These are phyloP conservation scores for Paxillus rubicundulus DNA, from an alignment of 768 basidiomycete species.

Conservation along the genomic window DNA sequence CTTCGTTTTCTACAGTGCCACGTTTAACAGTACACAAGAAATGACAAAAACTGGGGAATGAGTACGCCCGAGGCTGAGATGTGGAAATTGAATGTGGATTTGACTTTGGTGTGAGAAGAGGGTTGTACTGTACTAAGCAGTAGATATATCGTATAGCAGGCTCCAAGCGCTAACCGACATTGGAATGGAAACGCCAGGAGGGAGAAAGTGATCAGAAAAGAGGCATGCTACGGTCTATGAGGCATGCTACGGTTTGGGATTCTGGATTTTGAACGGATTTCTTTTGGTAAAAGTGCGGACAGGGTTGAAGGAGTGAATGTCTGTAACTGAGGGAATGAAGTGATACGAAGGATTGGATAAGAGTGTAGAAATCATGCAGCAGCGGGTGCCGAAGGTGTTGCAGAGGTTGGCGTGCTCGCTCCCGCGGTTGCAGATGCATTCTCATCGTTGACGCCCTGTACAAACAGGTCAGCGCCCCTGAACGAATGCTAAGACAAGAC, in stretches of 20 bases:
- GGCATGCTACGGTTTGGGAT: constrained; percentile 28
- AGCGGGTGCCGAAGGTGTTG: constrained; percentile 2
- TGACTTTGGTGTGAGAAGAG: constrained; percentile 11
- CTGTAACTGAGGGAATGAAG: constrained; percentile 2
- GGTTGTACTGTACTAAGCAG: constrained; percentile 15
- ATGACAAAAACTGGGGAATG: too few relatives aligned
- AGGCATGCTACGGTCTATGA: too few relatives aligned
- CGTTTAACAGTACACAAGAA: too few relatives aligned
- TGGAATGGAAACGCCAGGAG: constrained; percentile 8
- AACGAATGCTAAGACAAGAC: background rate
- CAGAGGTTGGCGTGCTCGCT: constrained; percentile 5
- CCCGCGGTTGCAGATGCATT: constrained; percentile 1
- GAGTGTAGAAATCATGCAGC: constrained; percentile 7
- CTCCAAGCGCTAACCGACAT: constrained; percentile 4
- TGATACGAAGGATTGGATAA: background rate
- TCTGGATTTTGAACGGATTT: constrained; percentile 5
- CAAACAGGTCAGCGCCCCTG: background rate
- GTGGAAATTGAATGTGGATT: background rate
- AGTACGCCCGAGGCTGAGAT: constrained; percentile 50
- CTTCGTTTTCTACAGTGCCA: too few relatives aligned
- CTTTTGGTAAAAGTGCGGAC: constrained; percentile 10
- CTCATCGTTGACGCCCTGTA: constrained; percentile 27
- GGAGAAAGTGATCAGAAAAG: constrained; percentile 1
- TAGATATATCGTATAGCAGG: constrained; percentile 27
- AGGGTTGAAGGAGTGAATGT: constrained; percentile 19